Evolutionary conservation across 2,329 filamentous ascomycete genomes (phyloP).

Genomic region (Biscogniauxia marginata): DNA sequence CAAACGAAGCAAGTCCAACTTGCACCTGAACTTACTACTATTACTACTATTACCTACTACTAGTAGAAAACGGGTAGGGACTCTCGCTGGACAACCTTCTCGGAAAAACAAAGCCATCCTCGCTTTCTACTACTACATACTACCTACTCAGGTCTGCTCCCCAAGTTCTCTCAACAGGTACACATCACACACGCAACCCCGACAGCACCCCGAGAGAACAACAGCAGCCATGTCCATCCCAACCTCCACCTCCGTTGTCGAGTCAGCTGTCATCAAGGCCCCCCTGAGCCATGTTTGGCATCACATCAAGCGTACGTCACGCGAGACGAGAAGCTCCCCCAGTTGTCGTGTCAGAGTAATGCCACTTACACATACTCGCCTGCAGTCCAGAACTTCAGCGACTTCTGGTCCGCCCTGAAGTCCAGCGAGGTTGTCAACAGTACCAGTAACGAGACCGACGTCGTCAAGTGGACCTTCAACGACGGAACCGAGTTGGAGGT

Average conservation of each 20-base stretch:
- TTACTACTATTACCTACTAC: not conserved
- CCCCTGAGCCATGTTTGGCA: conserved; percentile 69
- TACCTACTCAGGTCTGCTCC: not conserved
- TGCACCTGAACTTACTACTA: conserved; percentile 1
- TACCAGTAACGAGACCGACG: conserved; percentile 60
- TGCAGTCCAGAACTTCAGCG: conserved; percentile 60
- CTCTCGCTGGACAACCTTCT: too few relatives aligned
- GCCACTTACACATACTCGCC: not conserved
- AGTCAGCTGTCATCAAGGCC: conserved; percentile 67
- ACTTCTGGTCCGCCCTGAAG: conserved; percentile 64
- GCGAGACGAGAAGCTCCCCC: not conserved
- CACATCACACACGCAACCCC: not conserved
- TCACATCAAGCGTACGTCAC: conserved; percentile 59
- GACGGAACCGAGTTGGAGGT: conserved; percentile 68
- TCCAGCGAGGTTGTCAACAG: conserved; percentile 65
- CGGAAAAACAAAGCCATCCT: too few relatives aligned
- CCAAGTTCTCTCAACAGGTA: not conserved
- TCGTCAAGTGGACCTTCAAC: conserved; percentile 70
- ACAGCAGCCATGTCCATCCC: conserved; percentile 50
- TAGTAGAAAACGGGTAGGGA: too few relatives aligned
- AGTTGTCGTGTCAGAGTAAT: not conserved
- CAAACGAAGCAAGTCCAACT: conserved; percentile 12
- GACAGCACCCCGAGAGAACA: conserved; percentile 11
- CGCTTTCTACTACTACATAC: too few relatives aligned
- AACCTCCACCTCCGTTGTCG: conserved; percentile 64